These are phyloP conservation scores for Candida buenavistaensis DNA, from an alignment of 1,139 yeast species.

Conservation along the genomic window DNA sequence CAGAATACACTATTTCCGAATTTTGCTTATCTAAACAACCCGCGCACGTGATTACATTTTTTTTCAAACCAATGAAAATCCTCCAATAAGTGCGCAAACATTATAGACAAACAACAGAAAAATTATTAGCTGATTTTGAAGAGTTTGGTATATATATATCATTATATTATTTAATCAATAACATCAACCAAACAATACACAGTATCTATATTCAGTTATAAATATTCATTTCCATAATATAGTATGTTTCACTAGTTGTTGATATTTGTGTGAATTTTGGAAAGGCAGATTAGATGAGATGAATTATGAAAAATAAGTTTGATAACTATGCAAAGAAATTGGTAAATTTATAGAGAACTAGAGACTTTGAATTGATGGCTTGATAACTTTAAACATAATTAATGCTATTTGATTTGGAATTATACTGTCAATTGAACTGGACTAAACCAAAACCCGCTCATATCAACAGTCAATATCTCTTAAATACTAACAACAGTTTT, in stretches of 20 bases:
- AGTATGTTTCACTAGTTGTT: not conserved
- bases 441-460: too few relatives aligned
- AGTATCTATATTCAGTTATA: not conserved
- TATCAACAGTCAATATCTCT: not conserved
- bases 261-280: too few relatives aligned
- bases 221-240: constrained; percentile 1
- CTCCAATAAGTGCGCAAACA: constrained; percentile 9
- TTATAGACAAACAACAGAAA: constrained; percentile 8
- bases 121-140: constrained; percentile 14
- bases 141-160: not conserved
- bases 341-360: too few relatives aligned
- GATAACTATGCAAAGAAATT: too few relatives aligned
- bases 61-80: constrained; percentile 11
- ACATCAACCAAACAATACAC: constrained; percentile 1
- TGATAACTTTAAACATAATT: too few relatives aligned
- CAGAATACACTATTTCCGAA: too few relatives aligned
- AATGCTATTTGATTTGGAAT: too few relatives aligned
- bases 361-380: too few relatives aligned
- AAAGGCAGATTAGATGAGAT: constrained; percentile 4
- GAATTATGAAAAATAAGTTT: not conserved
- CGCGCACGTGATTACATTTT: constrained; percentile 5
- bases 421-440: too few relatives aligned
- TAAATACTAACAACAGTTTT: constrained; percentile 23
- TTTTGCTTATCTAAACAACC: not conserved
- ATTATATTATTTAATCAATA: too few relatives aligned